Evolutionary conservation across 192 early-diverging fungal species (phyloP).

Genomic region (Rhizoclosmatium sp.): DNA sequence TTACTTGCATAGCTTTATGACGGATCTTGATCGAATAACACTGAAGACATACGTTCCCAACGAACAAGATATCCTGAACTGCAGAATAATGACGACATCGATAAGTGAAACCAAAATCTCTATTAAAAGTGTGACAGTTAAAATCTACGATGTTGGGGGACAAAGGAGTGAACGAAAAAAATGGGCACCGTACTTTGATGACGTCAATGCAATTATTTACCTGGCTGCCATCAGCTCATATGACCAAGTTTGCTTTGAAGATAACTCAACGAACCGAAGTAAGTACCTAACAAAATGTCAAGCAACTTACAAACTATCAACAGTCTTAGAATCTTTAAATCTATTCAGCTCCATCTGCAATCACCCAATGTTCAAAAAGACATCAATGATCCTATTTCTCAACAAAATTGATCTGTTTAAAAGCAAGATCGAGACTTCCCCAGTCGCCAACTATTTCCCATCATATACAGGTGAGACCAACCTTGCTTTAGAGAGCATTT

Average conservation of each 20-base stretch:
- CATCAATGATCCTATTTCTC: constrained; percentile 54
- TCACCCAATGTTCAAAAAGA: constrained; percentile 52
- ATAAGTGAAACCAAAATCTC: constrained; percentile 70
- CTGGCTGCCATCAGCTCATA: constrained; percentile 64
- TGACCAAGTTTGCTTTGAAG: constrained; percentile 65
- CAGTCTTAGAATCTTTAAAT: constrained; percentile 51
- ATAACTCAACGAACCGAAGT: constrained; percentile 59
- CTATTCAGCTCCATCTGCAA: constrained; percentile 56
- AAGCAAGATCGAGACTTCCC: constrained; percentile 43
- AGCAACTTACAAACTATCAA: constrained; percentile 17
- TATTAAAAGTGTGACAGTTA: constrained; percentile 54
- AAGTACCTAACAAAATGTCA: background rate
- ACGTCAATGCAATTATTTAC: constrained; percentile 68
- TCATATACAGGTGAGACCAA: constrained; percentile 44
- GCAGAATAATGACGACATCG: constrained; percentile 69
- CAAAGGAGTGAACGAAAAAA: constrained; percentile 65
- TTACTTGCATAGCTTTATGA: constrained; percentile 42
- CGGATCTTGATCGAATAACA: constrained; percentile 54
- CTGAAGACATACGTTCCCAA: constrained; percentile 61
- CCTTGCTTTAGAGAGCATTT: background rate
- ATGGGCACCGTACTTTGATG: constrained; percentile 54
- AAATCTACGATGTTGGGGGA: constrained; percentile 72
- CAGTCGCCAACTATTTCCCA: constrained; percentile 49
- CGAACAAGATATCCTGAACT: constrained; percentile 70
- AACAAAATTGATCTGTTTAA: constrained; percentile 63